Base-by-base conservation (phyloP, 1,139 yeast species). In the Candida tropicalis region DNA sequence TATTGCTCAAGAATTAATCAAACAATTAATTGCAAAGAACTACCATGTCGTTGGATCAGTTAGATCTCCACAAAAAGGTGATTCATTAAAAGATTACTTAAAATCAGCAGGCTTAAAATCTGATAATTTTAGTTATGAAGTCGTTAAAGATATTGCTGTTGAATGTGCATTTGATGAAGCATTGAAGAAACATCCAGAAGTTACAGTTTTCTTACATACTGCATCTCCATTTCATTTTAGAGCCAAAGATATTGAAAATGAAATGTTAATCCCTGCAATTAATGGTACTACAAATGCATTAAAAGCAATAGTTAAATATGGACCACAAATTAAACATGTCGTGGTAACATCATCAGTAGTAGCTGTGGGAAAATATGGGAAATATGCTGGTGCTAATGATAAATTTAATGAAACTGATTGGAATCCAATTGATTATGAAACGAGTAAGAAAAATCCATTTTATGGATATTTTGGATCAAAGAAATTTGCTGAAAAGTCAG, bases 101-200 rank as follows among this genome's bases (percentile, higher is more conserved):
- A 28, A 15, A 33, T 29, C 31, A 15, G 20, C 18, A 10, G 9
- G 58, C 20, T 62, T 68, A 39, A 55, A 55, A 2, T 46, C 57
- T 10, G 31, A 39, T 6, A 52, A 53, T 4, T 69, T 68, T 42
- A 24, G 47, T 2, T 67, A 60, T 48, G 71, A 54, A 15, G 50
- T 68, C 16, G 65, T 69, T 11, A 53, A 54, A 5, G 65, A 59
- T 35, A 53, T 68, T 39, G 57, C 48, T 4, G 43, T 56, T 2
- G 65, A 62, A 3, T 72, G 69, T 34, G 86, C 87, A 0, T 83
- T 82, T 51, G 83, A 81, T 55, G 64, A 68, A 15, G 77, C 73
- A 1, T 65, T 84, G 43, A 55, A 70, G 49, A 62, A 61, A 2
- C 75, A 79, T 52, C 69, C 79, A 2, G 79, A 76, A 33, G 69